These are phyloP conservation scores for Hypoxylon sp. DNA, from an alignment of 2,329 filamentous ascomycete species.

Conservation along the genomic window DNA sequence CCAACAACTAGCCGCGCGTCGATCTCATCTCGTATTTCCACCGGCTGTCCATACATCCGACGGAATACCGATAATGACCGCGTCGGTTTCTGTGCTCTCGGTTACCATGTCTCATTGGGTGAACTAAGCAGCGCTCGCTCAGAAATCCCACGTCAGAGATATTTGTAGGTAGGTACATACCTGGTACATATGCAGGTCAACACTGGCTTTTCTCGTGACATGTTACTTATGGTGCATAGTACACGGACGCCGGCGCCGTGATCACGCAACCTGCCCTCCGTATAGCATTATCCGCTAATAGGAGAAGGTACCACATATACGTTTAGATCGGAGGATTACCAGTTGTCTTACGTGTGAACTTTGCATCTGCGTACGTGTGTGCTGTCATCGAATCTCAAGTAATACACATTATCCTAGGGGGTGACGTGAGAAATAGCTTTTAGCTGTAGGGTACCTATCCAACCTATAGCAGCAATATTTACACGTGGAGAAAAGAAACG, in stretches of 20 bases:
- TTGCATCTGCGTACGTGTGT: too few species aligned
- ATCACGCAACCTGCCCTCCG: background rate
- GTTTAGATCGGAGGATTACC: background rate
- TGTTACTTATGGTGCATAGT: background rate
- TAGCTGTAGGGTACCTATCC: conserved; percentile 8
- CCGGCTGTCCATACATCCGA: background rate
- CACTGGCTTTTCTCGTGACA: too few species aligned
- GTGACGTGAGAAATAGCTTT: background rate
- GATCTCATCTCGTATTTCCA: background rate
- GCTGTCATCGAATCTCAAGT: background rate
- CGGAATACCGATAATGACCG: background rate
- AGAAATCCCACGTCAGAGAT: too few species aligned
- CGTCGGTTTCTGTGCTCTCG: background rate
- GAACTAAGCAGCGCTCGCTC: background rate
- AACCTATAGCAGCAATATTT: conserved; percentile 9
- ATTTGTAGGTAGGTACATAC: too few species aligned
- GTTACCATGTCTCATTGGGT: background rate
- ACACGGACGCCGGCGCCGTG: background rate
- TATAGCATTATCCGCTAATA: background rate
- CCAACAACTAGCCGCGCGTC: background rate
- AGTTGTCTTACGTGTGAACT: background rate
- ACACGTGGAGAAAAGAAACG: background rate
- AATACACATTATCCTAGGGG: conserved; percentile 10
- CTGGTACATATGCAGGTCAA: too few species aligned
- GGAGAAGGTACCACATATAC: background rate